Percentiles rank a stretch among this genome's conserved stretches.
Evolutionary conservation across 2,329 filamentous ascomycete species (phyloP).

Genomic region (Aspergillus sp.): DNA sequence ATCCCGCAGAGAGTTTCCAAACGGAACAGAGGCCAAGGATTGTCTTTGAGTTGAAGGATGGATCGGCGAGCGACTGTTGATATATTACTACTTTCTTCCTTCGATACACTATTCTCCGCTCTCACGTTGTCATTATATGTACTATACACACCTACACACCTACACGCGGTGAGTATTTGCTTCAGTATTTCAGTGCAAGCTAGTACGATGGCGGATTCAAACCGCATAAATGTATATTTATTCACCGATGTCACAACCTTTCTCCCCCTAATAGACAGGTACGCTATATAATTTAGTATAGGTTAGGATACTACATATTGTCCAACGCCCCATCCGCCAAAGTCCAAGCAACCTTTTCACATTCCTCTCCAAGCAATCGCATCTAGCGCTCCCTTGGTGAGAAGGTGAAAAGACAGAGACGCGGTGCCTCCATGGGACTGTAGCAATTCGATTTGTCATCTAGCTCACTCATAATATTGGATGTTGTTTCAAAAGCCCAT

Average conservation of each 20-base stretch:
- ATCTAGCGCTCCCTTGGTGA: conserved; percentile 38
- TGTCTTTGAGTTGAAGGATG: not conserved
- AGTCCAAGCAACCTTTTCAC: not conserved
- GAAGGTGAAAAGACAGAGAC: conserved; percentile 26
- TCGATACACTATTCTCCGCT: conserved; percentile 21
- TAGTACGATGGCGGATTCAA: not conserved
- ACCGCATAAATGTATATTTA: not conserved
- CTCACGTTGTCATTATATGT: conserved; percentile 15
- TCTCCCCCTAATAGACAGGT: not conserved
- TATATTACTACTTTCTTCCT: conserved; percentile 2
- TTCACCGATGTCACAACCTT: not conserved
- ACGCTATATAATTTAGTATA: not conserved
- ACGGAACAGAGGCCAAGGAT: not conserved
- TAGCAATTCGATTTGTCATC: conserved; percentile 20
- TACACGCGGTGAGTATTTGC: conserved; percentile 5
- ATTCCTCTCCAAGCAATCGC: conserved; percentile 40
- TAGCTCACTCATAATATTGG: conserved; percentile 11
- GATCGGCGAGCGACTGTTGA: not conserved
- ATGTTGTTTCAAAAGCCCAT: not conserved
- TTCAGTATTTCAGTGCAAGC: not conserved
- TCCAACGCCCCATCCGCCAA: too few relatives aligned
- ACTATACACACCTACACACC: conserved; percentile 12
- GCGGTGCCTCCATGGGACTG: conserved; percentile 10
- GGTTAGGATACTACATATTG: too few relatives aligned
- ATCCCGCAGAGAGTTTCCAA: not conserved